Evolutionary conservation across 192 early-diverging fungal species (phyloP), one percentile per base, ranked within the genome.

Genomic region (Rhizoclosmatium sp.): DNA sequence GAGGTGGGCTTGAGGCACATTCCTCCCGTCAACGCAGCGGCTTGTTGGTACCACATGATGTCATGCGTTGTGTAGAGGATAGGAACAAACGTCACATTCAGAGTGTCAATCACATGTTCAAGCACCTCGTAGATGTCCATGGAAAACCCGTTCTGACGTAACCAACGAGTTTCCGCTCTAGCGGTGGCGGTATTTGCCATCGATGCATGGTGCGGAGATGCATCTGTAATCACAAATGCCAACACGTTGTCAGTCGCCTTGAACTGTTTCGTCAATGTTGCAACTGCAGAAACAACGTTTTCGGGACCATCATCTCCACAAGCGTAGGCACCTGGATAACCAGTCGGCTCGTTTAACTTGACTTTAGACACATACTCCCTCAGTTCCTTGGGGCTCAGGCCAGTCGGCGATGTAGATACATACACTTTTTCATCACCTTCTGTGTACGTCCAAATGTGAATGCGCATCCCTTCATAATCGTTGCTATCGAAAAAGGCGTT

Each of bases 31-130:
- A 76, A 66, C 5, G 67, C 16, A 48, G 79, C 80, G 7, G 77
- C 76, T 82, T 82, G 80, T 16, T 77, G 73, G 51, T 80, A 81
- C 66, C 59, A 81, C 39, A n/a, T 44, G n/a, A 75, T 19, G n/a
- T 79, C 54, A 0, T 45, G 21, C n/a, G 59, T 7, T 40, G 65
- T 72, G 60, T 80, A 82, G 4, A 82, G 68, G 42, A 82, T 82
- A 21, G 80, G 80, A 81, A 82, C 77, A 42, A 82, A 75, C 5
- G 80, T 81, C 31, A 70, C 80, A 47, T 79, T 82, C 19, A 82
- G 7, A 7, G n/a, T 7, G 16, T 46, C 65, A 47, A 82, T 61
- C 23, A 82, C 79, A 4, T 73, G n/a, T 69, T 82, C 71, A 16
- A 54, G 51, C 51, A 54, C 51, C 51, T 82, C 80, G 62, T 82